Percentiles rank a stretch among this genome's conserved stretches.
Evolutionary conservation across 2,329 filamentous ascomycete species (phyloP).

Genomic region (Tympanopsis confertula): DNA sequence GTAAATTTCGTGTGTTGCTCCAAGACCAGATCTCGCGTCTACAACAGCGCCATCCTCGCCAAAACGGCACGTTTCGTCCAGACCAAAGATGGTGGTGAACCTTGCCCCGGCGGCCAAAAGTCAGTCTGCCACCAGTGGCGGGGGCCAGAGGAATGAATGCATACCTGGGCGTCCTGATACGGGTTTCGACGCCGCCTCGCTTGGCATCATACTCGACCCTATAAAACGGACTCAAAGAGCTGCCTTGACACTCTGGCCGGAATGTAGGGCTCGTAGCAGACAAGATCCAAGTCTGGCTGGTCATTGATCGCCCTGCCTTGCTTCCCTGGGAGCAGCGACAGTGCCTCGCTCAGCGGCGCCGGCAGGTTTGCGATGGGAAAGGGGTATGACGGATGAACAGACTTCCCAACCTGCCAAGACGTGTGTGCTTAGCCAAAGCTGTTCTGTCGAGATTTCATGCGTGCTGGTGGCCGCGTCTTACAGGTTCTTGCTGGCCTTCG

Average conservation of each 20-base stretch:
- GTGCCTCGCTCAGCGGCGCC: neutral
- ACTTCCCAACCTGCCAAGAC: slow-evolving; percentile 13
- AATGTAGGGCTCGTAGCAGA: slow-evolving; percentile 47
- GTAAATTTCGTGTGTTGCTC: slow-evolving; percentile 39
- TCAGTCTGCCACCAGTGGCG: slow-evolving; percentile 16
- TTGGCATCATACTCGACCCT: slow-evolving; percentile 41
- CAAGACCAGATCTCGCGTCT: slow-evolving; percentile 27
- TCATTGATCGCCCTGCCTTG: slow-evolving; percentile 33
- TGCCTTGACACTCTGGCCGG: slow-evolving; percentile 28
- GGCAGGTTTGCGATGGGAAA: neutral
- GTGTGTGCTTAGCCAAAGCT: neutral
- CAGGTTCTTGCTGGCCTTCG: slow-evolving; percentile 6
- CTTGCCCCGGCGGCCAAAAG: slow-evolving; percentile 32
- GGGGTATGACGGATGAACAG: slow-evolving; percentile 8
- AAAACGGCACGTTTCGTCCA: slow-evolving; percentile 34
- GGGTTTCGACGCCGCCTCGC: slow-evolving; percentile 32
- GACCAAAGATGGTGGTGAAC: slow-evolving; percentile 46
- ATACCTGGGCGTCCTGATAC: slow-evolving; percentile 40
- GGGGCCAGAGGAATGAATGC: neutral
- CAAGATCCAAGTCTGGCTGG: slow-evolving; percentile 39
- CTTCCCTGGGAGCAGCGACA: slow-evolving; percentile 17
- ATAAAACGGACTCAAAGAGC: slow-evolving; percentile 45
- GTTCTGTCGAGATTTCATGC: slow-evolving; percentile 1
- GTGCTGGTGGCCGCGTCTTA: neutral
- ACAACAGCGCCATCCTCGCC: slow-evolving; percentile 24